A percentile compares a stretch with the other conserved stretches of the same genome.
Evolutionary conservation across 2,329 filamentous ascomycete species (phyloP).

Genomic region (Paracamarosporium sp.): DNA sequence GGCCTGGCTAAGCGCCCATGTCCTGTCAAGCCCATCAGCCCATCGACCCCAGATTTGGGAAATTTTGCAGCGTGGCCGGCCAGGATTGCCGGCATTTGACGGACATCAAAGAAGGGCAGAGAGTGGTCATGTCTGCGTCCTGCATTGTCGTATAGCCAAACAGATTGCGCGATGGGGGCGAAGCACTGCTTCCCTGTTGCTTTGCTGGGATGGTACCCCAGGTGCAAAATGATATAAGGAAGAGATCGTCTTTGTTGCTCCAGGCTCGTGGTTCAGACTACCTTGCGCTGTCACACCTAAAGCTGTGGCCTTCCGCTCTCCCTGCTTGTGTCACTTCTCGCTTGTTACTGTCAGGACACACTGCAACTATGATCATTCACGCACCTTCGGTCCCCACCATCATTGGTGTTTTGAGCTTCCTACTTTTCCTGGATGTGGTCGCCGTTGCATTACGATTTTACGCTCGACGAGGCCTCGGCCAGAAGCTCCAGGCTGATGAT

Average conservation of each 20-base stretch:
- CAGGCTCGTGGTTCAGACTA: not conserved
- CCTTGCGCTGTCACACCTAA: not conserved
- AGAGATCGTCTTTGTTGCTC: not conserved
- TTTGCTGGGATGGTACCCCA: not conserved
- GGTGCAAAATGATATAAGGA: not conserved
- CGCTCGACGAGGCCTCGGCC: not conserved
- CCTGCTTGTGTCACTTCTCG: not conserved
- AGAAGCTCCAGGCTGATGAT: not conserved
- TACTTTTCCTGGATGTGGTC: not conserved
- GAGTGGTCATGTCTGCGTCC: not conserved
- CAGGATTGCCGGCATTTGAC: not conserved
- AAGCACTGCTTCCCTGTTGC: not conserved
- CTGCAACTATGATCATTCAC: not conserved
- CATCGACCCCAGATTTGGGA: not conserved
- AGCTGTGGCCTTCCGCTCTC: not conserved
- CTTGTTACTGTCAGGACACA: not conserved
- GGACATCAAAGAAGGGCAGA: not conserved
- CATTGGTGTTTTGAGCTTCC: not conserved
- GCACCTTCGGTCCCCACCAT: not conserved
- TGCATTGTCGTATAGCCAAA: not conserved
- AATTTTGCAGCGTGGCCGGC: not conserved
- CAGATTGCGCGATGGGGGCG: not conserved
- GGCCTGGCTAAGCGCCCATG: not conserved
- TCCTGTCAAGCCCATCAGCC: not conserved
- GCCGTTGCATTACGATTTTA: not conserved